phyloP scores from a whole-genome alignment of 139 green algal genomes.

The Parachlorella kessleri region DNA sequence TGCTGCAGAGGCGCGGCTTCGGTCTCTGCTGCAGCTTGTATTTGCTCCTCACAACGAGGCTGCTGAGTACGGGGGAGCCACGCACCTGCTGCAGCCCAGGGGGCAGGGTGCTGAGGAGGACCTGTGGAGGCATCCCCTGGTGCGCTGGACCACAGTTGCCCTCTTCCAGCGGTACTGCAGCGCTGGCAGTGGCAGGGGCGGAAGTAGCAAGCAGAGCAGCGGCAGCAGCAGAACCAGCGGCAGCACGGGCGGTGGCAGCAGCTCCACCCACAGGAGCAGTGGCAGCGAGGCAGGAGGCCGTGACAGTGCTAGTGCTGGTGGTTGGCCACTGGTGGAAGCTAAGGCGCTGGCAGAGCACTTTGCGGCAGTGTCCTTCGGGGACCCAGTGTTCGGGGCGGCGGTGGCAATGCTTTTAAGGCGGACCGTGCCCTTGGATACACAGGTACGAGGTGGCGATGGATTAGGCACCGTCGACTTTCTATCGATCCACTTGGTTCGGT shows the following conservation, averaged over 20 bases:
- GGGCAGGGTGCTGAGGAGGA: slow-evolving; percentile 18
- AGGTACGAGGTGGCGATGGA: no score
- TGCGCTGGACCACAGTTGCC: slow-evolving; percentile 49
- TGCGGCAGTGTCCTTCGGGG: slow-evolving; percentile 50
- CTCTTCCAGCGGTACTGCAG: slow-evolving; percentile 41
- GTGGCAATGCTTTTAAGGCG: slow-evolving; percentile 48
- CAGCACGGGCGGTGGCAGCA: neutral
- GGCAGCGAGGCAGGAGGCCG: neutral
- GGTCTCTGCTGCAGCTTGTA: slow-evolving; percentile 23
- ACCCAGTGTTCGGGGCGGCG: slow-evolving; percentile 51
- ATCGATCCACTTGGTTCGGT: no score
- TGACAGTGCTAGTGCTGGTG: neutral
- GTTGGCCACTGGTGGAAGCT: slow-evolving; percentile 32
- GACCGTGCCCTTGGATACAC: neutral
- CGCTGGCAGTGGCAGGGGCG: neutral
- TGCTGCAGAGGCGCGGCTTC: slow-evolving; percentile 21
- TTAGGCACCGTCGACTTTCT: no score
- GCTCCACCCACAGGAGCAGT: neutral
- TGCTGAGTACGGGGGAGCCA: neutral
- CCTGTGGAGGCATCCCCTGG: slow-evolving; percentile 44
- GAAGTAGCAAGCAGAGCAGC: neutral
- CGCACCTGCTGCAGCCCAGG: neutral
- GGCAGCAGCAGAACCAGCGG: neutral
- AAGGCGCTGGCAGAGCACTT: slow-evolving; percentile 51
- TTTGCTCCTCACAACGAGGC: neutral